A percentile compares a stretch with the other conserved stretches of the same genome.
phyloP scores from a whole-genome alignment of 164 flowering plant genomes.

The Euptelea pleiosperma region DNA sequence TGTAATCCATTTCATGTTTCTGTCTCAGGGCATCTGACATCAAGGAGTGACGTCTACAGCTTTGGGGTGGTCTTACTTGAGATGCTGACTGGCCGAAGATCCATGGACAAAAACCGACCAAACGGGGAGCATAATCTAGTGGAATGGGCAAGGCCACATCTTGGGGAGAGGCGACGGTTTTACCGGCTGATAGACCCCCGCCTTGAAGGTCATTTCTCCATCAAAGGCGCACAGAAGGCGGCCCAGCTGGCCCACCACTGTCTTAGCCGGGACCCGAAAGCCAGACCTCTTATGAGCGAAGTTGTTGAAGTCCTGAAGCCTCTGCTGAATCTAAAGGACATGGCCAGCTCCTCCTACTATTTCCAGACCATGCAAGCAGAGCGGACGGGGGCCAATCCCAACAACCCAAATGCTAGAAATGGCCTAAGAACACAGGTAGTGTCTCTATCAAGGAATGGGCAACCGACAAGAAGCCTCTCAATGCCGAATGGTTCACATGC shows the following conservation, averaged over 20 bases:
- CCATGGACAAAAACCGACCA: constrained; percentile 89
- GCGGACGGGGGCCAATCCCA: constrained; percentile 40
- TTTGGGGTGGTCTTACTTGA: constrained; percentile 91
- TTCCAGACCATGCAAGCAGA: constrained; percentile 70
- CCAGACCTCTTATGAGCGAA: constrained; percentile 75
- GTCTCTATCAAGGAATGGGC: constrained; percentile 42
- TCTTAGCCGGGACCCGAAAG: constrained; percentile 81
- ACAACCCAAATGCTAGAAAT: constrained; percentile 40
- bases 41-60: constrained; percentile 87
- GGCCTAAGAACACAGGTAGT: constrained; percentile 33
- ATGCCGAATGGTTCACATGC: constrained; percentile 49
- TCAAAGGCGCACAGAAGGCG: constrained; percentile 84
- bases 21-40: constrained; percentile 75
- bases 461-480: constrained; percentile 48
- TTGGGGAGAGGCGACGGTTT: constrained; percentile 68
- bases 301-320: constrained; percentile 75
- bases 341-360: constrained; percentile 79
- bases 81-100: constrained; percentile 83
- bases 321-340: constrained; percentile 71
- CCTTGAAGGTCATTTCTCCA: constrained; percentile 83
- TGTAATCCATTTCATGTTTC: not conserved
- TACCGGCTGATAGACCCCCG: constrained; percentile 77
- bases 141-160: constrained; percentile 88
- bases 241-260: constrained; percentile 72
- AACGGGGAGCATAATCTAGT: constrained; percentile 90